Evolutionary conservation across 441 rosid genomes (phyloP), one percentile per base, ranked within the genome.

Genomic region (Bocquillonia castaneifolia): DNA sequence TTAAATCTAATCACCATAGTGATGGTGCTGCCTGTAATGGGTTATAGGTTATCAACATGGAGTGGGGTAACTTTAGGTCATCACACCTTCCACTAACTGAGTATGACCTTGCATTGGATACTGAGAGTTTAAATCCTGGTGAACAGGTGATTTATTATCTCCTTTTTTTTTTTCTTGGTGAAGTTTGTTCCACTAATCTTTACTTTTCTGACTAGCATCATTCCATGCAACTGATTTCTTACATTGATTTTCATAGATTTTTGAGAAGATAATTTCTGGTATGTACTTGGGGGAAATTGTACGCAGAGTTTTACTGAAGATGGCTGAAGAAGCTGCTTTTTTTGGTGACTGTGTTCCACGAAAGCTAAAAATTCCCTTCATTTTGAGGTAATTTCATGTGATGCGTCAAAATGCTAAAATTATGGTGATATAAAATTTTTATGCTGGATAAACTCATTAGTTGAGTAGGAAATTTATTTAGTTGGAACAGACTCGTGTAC

Each of bases 251-350:
- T 40, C 12, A 32, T 82, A 94, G 97, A 84, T 88, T 72, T 88
- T 82, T 70, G 99, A 94, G 85, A 90, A 94, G 84, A 56, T 87
- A 0, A 87, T 90, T 45, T 94, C 99, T 22, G 99, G 99, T 28
- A 88, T 92, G 97, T 94, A 94, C 72, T 77, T 94, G 77, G 99
- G 97, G 70, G 99, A 92, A 71, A 85, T 94, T 59, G 80, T 90
- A 58, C 91, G 99, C 52, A 79, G 90, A 77, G 91, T 90, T 67
- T 79, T 92, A 72, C 73, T 82, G 22, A 86, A 74, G 75, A 81
- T 90, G 84, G 97, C 94, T 31, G 92, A 88, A 78, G 96, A 94
- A 75, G 86, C 97, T 78, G 85, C 79, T 26, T 82, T 91, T 73
- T 94, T 94, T 65, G 96, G 96, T 15, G 97, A 90, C 58, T 53